phyloP scores from a whole-genome alignment of 2,329 filamentous ascomycete species.

The Arthroderma sp. region DNA sequence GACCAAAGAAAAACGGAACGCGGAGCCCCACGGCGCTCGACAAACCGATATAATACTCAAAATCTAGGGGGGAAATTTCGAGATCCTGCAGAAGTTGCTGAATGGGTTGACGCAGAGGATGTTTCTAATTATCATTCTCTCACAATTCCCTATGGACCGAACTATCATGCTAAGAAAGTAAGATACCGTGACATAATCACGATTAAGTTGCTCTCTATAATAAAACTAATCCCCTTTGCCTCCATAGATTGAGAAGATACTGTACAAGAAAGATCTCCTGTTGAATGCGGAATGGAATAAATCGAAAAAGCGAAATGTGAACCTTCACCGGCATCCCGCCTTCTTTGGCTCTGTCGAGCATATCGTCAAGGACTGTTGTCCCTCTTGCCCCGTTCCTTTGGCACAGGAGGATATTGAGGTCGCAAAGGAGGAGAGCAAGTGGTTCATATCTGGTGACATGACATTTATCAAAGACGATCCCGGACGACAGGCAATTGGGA shows the following conservation, averaged over 20 bases:
- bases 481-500: constrained; percentile 60
- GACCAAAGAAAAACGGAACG: constrained; percentile 57
- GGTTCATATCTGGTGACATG: constrained; percentile 61
- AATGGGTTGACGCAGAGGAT: constrained; percentile 67
- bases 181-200: not conserved
- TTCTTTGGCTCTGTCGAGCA: constrained; percentile 69
- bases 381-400: constrained; percentile 55
- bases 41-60: constrained; percentile 28
- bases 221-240: constrained; percentile 17
- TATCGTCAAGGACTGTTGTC: constrained; percentile 70
- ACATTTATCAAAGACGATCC: constrained; percentile 69
- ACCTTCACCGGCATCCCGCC: constrained; percentile 70
- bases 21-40: constrained; percentile 49
- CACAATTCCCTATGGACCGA: constrained; percentile 20
- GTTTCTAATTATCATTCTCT: constrained; percentile 73
- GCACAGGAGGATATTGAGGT: constrained; percentile 60
- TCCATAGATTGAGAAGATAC: constrained; percentile 60
- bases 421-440: constrained; percentile 58
- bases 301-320: constrained; percentile 57
- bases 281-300: constrained; percentile 83
- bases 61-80: constrained; percentile 56
- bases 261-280: constrained; percentile 68
- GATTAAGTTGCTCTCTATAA: constrained; percentile 9
- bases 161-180: constrained; percentile 22
- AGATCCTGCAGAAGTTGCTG: constrained; percentile 69